Conservation (phyloP, 2,329 filamentous ascomycete species). For the Cercospora berteroae region DNA sequence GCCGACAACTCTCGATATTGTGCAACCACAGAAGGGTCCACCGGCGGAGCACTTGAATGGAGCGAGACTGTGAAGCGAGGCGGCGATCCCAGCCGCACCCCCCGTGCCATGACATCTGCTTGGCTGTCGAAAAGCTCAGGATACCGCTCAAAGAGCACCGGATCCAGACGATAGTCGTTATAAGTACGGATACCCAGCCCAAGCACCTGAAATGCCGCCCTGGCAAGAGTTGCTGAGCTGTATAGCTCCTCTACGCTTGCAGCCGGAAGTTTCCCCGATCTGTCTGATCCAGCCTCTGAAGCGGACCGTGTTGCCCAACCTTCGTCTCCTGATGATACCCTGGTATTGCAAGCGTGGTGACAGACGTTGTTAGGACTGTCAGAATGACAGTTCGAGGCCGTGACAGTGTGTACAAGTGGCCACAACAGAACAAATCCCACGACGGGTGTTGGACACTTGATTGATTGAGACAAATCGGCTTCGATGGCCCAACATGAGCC, state of each 20-base stretch:
- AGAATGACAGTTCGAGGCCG: not conserved
- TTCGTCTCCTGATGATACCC: not conserved
- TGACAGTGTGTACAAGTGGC: not conserved
- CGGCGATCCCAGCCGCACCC: not conserved
- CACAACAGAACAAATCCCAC: not conserved
- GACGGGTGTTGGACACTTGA: not conserved
- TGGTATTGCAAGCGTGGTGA: not conserved
- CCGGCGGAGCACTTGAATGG: not conserved
- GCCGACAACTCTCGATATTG: not conserved
- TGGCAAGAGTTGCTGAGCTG: not conserved
- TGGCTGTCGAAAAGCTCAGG: not conserved
- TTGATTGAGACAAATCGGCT: not conserved
- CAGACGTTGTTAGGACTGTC: not conserved
- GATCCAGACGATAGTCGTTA: slow-evolving; percentile 3
- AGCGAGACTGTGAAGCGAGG: not conserved
- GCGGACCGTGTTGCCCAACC: not conserved
- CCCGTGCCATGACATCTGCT: not conserved
- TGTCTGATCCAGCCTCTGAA: not conserved
- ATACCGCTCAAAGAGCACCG: not conserved
- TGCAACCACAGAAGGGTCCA: not conserved
- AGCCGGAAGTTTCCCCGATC: not conserved
- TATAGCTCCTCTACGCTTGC: not conserved
- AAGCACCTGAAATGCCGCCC: not conserved
- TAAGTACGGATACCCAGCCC: not conserved
- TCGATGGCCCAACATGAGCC: not conserved